A percentile compares a stretch with the other conserved stretches of the same genome.
phyloP scores from a whole-genome alignment of 129 eudicot species.

The carrot (Daucus carota) region DNA sequence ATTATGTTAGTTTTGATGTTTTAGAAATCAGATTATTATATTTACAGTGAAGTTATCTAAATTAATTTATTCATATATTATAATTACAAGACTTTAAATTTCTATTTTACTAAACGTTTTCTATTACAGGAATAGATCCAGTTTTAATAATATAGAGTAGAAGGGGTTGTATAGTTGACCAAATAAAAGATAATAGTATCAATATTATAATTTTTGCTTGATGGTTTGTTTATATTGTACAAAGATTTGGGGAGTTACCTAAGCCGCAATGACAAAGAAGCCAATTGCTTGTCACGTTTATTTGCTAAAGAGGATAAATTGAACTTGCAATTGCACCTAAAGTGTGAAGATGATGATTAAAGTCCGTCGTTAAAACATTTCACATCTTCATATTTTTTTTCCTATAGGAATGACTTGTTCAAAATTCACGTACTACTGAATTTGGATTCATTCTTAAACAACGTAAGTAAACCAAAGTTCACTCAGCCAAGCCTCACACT shows the following conservation, averaged over 20 bases:
- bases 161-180: not conserved
- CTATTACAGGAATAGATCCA: not conserved
- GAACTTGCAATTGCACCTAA: not conserved
- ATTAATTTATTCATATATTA: not conserved
- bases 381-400: not conserved
- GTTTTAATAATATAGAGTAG: not conserved
- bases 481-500: not conserved
- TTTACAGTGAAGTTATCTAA: not conserved
- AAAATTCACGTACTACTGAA: not conserved
- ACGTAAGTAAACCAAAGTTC: not conserved
- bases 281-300: not conserved
- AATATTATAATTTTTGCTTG: not conserved
- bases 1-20: not conserved
- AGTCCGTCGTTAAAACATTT: not conserved
- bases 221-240: not conserved
- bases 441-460: not conserved
- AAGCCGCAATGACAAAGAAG: not conserved
- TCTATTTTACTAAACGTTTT: not conserved
- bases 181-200: not conserved
- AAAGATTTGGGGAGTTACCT: not conserved
- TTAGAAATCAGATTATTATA: not conserved
- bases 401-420: not conserved
- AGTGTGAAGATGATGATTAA: not conserved
- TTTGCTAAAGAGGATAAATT: not conserved
- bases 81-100: not conserved